A percentile compares a stretch with the other conserved stretches of the same genome.
Evolutionary conservation across 2,329 filamentous ascomycete genomes (phyloP).

Genomic region (Claviceps citrina): DNA sequence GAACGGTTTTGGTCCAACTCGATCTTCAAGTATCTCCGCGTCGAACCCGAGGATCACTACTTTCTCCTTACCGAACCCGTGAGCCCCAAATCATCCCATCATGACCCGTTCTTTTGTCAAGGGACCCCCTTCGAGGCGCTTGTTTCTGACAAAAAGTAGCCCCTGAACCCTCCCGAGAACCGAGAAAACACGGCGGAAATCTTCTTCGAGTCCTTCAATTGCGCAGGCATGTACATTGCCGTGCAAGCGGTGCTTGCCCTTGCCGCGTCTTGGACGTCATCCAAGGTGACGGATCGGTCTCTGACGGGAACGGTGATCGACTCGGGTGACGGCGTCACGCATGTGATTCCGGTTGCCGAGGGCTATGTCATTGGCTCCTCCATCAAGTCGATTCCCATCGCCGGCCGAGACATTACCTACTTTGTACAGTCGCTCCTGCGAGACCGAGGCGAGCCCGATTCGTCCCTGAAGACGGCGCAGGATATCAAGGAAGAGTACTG

Average conservation of each 20-base stretch:
- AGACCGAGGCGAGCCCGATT: conserved; percentile 92
- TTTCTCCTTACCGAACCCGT: conserved; percentile 96
- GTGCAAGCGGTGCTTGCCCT: conserved; percentile 94
- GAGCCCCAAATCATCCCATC: conserved; percentile 19
- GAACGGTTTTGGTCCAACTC: conserved; percentile 99
- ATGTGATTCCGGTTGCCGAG: conserved; percentile 96
- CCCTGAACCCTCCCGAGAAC: conserved; percentile 94
- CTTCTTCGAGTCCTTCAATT: conserved; percentile 99
- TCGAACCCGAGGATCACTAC: conserved; percentile 97
- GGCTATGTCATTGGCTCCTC: conserved; percentile 98
- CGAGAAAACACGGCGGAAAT: conserved; percentile 98
- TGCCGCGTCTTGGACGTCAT: conserved; percentile 95
- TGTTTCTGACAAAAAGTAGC: conserved; percentile 32
- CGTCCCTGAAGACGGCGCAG: conserved; percentile 91
- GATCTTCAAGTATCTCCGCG: conserved; percentile 97
- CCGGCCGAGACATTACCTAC: conserved; percentile 94
- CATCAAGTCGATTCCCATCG: conserved; percentile 97
- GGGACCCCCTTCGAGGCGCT: too few relatives aligned
- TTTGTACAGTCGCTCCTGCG: conserved; percentile 93
- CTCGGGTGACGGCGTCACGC: conserved; percentile 95
- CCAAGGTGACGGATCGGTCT: conserved; percentile 90
- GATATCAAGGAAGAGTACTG: conserved; percentile 98
- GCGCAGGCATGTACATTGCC: conserved; percentile 94
- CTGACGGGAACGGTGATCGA: conserved; percentile 96
- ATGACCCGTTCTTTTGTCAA: too few relatives aligned